Evolutionary conservation across 495 filamentous ascomycete species (phyloP).

Genomic region (Daldinia childiae): DNA sequence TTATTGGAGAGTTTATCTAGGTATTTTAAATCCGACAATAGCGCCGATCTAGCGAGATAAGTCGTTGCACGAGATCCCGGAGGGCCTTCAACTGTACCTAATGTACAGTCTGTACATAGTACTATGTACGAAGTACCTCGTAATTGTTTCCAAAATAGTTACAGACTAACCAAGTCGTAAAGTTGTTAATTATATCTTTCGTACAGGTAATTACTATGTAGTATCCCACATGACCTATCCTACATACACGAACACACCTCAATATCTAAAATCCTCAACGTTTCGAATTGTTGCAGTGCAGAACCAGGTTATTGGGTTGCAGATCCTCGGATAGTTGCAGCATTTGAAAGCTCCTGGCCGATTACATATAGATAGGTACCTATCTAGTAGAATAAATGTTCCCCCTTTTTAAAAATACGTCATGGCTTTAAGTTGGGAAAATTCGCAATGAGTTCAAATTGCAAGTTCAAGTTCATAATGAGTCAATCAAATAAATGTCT

Average conservation of each 20-base stretch:
- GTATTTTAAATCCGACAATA: constrained; percentile 33
- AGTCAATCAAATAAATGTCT: constrained; percentile 15
- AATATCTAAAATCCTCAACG: constrained; percentile 3
- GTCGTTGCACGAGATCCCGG: constrained; percentile 13
- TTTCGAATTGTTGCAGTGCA: constrained; percentile 5
- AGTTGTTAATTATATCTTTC: constrained; percentile 1
- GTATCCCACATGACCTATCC: background rate
- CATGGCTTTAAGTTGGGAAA: constrained; percentile 2
- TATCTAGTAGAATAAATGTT: background rate
- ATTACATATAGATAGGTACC: too few relatives aligned
- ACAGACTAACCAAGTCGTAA: background rate
- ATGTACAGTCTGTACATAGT: too few relatives aligned
- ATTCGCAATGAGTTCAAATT: constrained; percentile 15
- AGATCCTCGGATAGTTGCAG: constrained; percentile 23
- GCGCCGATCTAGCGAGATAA: constrained; percentile 41
- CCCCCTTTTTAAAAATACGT: background rate
- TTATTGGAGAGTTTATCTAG: constrained; percentile 25
- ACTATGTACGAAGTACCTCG: background rate
- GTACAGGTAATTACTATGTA: constrained; percentile 3
- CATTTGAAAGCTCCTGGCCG: constrained; percentile 1
- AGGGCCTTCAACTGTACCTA: background rate
- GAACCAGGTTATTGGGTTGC: constrained; percentile 20
- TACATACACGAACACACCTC: constrained; percentile 1
- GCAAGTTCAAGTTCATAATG: constrained; percentile 1
- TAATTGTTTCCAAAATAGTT: constrained; percentile 4